Conservation (phyloP, 805 yeast genomes). For the Metschnikowia peoriensis region DNA sequence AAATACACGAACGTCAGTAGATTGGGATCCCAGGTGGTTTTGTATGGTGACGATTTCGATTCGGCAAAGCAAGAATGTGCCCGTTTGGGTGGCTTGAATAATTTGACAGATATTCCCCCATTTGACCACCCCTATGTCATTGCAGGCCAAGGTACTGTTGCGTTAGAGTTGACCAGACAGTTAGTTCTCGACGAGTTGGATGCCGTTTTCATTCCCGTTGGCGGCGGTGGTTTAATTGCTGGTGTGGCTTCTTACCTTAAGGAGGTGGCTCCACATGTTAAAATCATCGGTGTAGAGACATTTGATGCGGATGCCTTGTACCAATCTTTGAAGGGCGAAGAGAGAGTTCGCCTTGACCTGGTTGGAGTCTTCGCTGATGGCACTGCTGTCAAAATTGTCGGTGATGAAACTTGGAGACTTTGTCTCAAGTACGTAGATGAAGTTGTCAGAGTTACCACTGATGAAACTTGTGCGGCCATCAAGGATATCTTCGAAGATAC, state of each 20-base stretch:
- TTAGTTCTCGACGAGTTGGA: constrained; percentile 69
- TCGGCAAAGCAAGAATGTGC: constrained; percentile 90
- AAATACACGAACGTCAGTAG: constrained; percentile 89
- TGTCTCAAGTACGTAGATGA: constrained; percentile 83
- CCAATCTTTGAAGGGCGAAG: constrained; percentile 58
- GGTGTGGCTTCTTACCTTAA: constrained; percentile 90
- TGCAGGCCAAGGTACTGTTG: constrained; percentile 99
- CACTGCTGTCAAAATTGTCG: constrained; percentile 88
- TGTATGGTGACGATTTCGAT: constrained; percentile 92
- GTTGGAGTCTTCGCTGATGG: constrained; percentile 99
- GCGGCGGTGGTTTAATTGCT: constrained; percentile 95
- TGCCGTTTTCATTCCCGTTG: constrained; percentile 91
- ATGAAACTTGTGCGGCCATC: constrained; percentile 94
- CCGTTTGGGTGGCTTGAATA: constrained; percentile 64
- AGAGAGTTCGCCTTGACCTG: constrained; percentile 55
- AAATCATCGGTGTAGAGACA: constrained; percentile 94
- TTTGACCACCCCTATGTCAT: constrained; percentile 97
- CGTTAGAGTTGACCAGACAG: constrained; percentile 89
- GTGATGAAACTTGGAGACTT: constrained; percentile 87
- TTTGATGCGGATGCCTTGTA: constrained; percentile 92
- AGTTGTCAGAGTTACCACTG: constrained; percentile 79
- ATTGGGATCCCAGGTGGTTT: constrained; percentile 90
- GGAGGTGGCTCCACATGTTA: constrained; percentile 96
- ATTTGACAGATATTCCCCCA: constrained; percentile 92
- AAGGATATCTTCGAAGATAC: constrained; percentile 97